Evolutionary conservation across 495 filamentous ascomycete species (phyloP), one percentile per base, ranked within the genome.

Genomic region (Xylaria acuta): DNA sequence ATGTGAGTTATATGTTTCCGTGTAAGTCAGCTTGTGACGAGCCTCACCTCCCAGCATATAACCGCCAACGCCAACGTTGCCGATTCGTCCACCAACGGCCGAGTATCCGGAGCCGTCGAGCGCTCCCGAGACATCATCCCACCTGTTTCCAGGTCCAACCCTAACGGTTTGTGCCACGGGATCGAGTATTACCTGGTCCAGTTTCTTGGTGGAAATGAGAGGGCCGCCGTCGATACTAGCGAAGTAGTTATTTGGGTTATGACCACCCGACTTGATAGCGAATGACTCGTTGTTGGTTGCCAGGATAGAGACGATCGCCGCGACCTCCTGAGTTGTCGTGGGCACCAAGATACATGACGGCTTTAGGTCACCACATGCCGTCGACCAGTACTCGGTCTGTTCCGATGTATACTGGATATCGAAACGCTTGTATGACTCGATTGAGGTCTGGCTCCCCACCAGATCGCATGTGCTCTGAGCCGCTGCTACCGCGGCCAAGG

Each of bases 211-310:
- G 60, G 89, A 88, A 73, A 90, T 84, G 2, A 87, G 83, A 6
- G 88, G 78, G 2, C 88, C 88, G 38, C 79, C 79, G n/a, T 83
- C 72, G 62, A 89, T 85, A 74, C 87, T 89, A n/a, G 86, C 78
- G 30, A 84, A 86, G 41, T 86, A 86, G 32, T 81, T 82, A 67
- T 84, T 86, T 7, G 82, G 78, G 22, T 82, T 81, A 77, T 90
- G 88, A 51, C 85, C 85, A 18, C 86, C 86, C 2, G 85, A 84
- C 60, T 86, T 87, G 66, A 88, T 75, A 4, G 86, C 79, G 72
- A 87, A 88, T 9, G 72, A 73, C 75, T 86, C 86, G 64, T 78
- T 80, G 67, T 79, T 81, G 59, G 67, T 63, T 67, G 38, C 73
- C 16, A 83, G 77, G 36, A 81, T 75, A 6, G 74, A 75, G 36